Evolutionary conservation across 768 basidiomycete species (phyloP).

Genomic region (Collybia sp.): DNA sequence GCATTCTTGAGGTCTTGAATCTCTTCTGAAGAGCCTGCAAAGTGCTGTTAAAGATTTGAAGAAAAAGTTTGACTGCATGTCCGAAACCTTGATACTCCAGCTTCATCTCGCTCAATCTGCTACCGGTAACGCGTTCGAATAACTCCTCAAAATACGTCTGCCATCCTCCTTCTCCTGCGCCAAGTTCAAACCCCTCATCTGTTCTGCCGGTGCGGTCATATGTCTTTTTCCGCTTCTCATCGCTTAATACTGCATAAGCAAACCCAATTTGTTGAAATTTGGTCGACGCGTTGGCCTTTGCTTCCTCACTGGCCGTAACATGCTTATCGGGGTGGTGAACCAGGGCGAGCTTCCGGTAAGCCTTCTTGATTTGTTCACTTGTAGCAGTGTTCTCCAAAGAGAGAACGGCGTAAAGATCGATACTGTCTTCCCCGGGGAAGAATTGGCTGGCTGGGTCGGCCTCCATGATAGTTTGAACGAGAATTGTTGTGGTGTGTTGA

Average conservation of each 20-base stretch:
- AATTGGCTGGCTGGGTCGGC: conserved; percentile 67
- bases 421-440: conserved; percentile 67
- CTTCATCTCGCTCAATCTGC: conserved; percentile 90
- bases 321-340: conserved; percentile 91
- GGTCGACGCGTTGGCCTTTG: conserved; percentile 61
- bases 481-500: conserved; percentile 1
- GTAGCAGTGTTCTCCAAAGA: conserved; percentile 48
- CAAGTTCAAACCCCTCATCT: conserved; percentile 69
- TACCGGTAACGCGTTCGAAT: conserved; percentile 83
- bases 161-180: conserved; percentile 83
- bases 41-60: background rate
- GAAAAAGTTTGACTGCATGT: background rate
- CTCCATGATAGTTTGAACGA: no score
- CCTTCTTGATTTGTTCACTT: conserved; percentile 68
- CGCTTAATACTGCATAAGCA: conserved; percentile 85
- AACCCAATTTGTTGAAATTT: conserved; percentile 94
- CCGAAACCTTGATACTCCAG: conserved; percentile 87
- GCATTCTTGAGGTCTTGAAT: conserved; percentile 70
- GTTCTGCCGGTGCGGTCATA: conserved; percentile 89
- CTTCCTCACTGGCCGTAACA: conserved; percentile 47
- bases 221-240: conserved; percentile 64
- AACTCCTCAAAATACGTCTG: conserved; percentile 91
- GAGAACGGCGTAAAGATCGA: conserved; percentile 79
- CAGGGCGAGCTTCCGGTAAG: conserved; percentile 84
- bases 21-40: conserved; percentile 81